Evolutionary conservation across 1,139 yeast genomes (phyloP).

Genomic region (Candida sp.): DNA sequence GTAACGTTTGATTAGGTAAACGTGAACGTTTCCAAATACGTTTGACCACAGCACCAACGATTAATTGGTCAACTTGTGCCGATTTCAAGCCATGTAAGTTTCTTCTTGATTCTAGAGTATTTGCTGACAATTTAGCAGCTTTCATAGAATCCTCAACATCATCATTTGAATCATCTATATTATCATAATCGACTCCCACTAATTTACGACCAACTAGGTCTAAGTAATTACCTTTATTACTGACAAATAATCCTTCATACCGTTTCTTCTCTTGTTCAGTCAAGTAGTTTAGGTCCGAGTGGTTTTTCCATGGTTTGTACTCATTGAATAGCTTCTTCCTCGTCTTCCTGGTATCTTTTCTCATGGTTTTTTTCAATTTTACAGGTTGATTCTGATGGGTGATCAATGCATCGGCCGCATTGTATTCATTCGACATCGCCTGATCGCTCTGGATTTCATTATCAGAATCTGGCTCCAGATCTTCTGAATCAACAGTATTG

Average conservation of each 20-base stretch:
- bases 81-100: constrained; percentile 30
- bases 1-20: constrained; percentile 60
- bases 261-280: constrained; percentile 77
- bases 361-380: constrained; percentile 63
- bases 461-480: constrained; percentile 12
- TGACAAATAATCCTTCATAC: constrained; percentile 92
- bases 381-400: constrained; percentile 26
- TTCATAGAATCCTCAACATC: constrained; percentile 22
- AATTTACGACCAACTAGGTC: constrained; percentile 34
- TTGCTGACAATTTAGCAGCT: constrained; percentile 31
- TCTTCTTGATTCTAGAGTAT: constrained; percentile 16
- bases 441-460: constrained; percentile 6
- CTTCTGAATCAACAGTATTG: constrained; percentile 11
- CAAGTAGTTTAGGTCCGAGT: constrained; percentile 55
- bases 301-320: constrained; percentile 96
- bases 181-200: constrained; percentile 23
- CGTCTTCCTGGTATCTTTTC: constrained; percentile 46
- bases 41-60: constrained; percentile 69
- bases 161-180: constrained; percentile 12
- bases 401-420: constrained; percentile 7
- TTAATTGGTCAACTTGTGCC: constrained; percentile 36
- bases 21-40: constrained; percentile 80
- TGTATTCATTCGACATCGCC: neutral
- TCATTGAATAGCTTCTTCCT: constrained; percentile 64
- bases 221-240: constrained; percentile 70